Conservation (phyloP, 1,139 yeast species). For the Pichia sp. region DNA sequence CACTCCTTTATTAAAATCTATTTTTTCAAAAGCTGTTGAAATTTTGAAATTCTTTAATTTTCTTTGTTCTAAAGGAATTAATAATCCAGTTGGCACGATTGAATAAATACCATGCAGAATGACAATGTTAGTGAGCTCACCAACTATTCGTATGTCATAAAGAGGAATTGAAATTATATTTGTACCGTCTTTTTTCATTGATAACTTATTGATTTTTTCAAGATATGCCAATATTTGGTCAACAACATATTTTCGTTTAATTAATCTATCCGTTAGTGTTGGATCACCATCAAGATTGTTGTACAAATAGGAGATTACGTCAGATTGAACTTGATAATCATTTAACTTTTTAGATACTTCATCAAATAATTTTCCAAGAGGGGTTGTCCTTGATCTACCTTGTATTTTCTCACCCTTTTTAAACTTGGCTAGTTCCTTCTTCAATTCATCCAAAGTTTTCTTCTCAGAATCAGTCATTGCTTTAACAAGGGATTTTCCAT, state of each 20-base stretch:
- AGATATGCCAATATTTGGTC: slow-evolving; percentile 17
- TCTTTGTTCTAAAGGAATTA: slow-evolving; percentile 62
- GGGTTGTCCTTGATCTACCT: slow-evolving; percentile 28
- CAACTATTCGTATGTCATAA: slow-evolving; percentile 74
- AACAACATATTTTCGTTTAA: slow-evolving; percentile 20
- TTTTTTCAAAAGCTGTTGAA: slow-evolving; percentile 21
- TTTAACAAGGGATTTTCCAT: not conserved
- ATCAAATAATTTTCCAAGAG: slow-evolving; percentile 32
- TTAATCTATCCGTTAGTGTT: not conserved
- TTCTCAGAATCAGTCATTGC: slow-evolving; percentile 10
- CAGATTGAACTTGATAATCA: slow-evolving; percentile 18
- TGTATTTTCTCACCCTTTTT: slow-evolving; percentile 17
- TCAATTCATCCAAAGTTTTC: slow-evolving; percentile 16
- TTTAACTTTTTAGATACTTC: slow-evolving; percentile 27
- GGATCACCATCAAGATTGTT: slow-evolving; percentile 4
- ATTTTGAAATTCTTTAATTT: slow-evolving; percentile 41
- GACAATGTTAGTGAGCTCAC: slow-evolving; percentile 55
- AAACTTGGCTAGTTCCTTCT: slow-evolving; percentile 21
- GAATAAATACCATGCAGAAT: slow-evolving; percentile 71
- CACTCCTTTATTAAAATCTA: slow-evolving; percentile 18
- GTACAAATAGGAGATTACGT: slow-evolving; percentile 22
- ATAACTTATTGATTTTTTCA: slow-evolving; percentile 33
- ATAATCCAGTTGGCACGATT: slow-evolving; percentile 48
- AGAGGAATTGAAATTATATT: slow-evolving; percentile 65
- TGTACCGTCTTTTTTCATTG: slow-evolving; percentile 31